Conservation (phyloP, 2,329 filamentous ascomycete genomes). For the Pseudogymnoascus sp. region DNA sequence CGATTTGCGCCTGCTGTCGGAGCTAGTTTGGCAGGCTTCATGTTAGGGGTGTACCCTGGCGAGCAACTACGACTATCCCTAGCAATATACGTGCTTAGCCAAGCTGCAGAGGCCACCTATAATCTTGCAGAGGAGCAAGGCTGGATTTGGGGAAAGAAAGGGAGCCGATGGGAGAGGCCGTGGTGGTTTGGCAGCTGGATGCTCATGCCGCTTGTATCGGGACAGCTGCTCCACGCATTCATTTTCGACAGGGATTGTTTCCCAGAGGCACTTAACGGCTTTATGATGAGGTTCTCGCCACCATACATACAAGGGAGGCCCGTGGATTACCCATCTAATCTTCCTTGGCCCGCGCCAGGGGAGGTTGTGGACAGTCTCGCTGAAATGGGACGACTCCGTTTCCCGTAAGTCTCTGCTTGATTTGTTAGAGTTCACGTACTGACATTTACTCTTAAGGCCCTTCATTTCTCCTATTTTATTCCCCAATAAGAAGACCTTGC, state of each 20-base stretch:
- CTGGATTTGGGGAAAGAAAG: conserved; percentile 54
- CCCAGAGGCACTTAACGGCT: conserved; percentile 49
- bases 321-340: conserved; percentile 53
- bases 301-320: conserved; percentile 74
- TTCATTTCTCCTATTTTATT: conserved; percentile 85
- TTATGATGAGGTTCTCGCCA: conserved; percentile 63
- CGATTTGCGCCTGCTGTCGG: conserved; percentile 82
- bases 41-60: conserved; percentile 66
- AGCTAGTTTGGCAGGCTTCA: conserved; percentile 77
- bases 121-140: conserved; percentile 73
- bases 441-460: conserved; percentile 40
- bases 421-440: conserved; percentile 7
- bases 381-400: conserved; percentile 71
- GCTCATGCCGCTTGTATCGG: conserved; percentile 67
- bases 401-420: conserved; percentile 57
- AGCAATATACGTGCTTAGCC: conserved; percentile 73
- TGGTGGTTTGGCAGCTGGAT: conserved; percentile 84
- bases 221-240: conserved; percentile 68
- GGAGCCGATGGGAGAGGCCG: conserved; percentile 54
- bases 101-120: conserved; percentile 79
- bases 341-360: conserved; percentile 68
- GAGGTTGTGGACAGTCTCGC: conserved; percentile 76
- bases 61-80: conserved; percentile 69
- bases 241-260: conserved; percentile 72
- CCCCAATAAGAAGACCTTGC: conserved; percentile 61